Percentiles rank a stretch among this genome's conserved stretches.
Conservation (phyloP, 108 stramenopile species). For the Nitzschia sp. region DNA sequence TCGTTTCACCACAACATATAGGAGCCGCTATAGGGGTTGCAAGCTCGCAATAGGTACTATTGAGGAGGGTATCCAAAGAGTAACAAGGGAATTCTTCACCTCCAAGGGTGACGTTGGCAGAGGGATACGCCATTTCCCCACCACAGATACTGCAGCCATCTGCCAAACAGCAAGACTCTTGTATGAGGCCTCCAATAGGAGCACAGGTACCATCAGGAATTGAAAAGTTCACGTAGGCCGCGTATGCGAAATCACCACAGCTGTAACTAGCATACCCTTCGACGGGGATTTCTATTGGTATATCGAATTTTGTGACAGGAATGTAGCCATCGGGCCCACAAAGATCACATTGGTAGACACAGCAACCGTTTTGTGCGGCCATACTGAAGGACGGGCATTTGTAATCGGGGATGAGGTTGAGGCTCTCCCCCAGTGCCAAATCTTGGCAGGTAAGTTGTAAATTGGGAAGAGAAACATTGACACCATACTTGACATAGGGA, state of each 20-base stretch:
- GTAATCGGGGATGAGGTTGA: not conserved
- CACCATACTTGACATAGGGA: not conserved
- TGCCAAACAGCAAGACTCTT: not conserved
- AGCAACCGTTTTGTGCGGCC: slow-evolving; percentile 9
- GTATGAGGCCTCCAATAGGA: not conserved
- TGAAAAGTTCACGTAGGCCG: slow-evolving; percentile 2
- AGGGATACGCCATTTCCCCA: not conserved
- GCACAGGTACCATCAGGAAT: not conserved
- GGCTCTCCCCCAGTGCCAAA: not conserved
- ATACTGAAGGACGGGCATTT: not conserved
- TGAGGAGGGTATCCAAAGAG: not conserved
- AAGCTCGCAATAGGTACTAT: not conserved
- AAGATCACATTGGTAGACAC: not conserved
- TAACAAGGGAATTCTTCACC: slow-evolving; percentile 2
- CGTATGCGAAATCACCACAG: slow-evolving; percentile 5
- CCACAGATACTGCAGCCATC: not conserved
- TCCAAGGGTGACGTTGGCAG: slow-evolving; percentile 1
- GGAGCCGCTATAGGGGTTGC: not conserved
- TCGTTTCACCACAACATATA: not conserved
- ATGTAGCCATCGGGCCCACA: not conserved
- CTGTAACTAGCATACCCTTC: not conserved
- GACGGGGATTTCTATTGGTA: not conserved
- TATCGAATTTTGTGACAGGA: not conserved
- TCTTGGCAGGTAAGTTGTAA: not conserved
- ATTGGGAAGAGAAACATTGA: not conserved